Percentiles rank a stretch among this genome's conserved stretches.
Evolutionary conservation across 2,329 filamentous ascomycete genomes (phyloP).

Genomic region (Paracorniculantispora psalliotae): DNA sequence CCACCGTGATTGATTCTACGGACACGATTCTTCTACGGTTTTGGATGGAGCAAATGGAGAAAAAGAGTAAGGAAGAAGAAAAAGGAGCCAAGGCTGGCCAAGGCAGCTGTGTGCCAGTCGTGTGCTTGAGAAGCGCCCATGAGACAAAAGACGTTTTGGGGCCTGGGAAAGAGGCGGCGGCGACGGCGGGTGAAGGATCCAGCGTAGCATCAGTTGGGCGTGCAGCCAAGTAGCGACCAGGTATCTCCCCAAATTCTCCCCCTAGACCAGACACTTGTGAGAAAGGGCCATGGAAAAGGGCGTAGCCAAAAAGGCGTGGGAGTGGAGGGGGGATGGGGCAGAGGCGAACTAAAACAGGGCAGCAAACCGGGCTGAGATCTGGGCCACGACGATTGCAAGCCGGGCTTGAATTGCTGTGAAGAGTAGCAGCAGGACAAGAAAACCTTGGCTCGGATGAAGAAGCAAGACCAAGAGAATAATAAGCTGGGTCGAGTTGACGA

Average conservation of each 20-base stretch:
- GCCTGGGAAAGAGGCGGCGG: not conserved
- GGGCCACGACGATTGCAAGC: not conserved
- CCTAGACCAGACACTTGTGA: not conserved
- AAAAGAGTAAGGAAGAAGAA: not conserved
- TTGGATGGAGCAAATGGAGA: not conserved
- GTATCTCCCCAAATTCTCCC: not conserved
- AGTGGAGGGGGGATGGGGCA: not conserved
- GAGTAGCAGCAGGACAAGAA: not conserved
- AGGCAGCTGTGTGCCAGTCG: not conserved
- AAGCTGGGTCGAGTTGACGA: not conserved
- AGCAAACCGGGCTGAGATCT: not conserved
- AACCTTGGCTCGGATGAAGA: not conserved
- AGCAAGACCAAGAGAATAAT: constrained; percentile 1
- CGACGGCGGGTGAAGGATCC: not conserved
- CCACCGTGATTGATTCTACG: not conserved
- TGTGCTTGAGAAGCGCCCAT: not conserved
- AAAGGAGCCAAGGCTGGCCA: not conserved
- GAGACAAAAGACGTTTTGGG: constrained; percentile 9
- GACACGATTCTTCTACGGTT: not conserved
- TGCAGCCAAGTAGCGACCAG: not conserved
- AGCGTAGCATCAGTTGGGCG: not conserved
- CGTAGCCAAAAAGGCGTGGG: not conserved
- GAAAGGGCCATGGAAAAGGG: not conserved
- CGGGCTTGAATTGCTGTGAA: not conserved
- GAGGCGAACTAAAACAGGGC: not conserved